A percentile compares a stretch with the other conserved stretches of the same genome.
Conservation (phyloP, 2,329 filamentous ascomycete genomes). For the Monilinia polystroma region DNA sequence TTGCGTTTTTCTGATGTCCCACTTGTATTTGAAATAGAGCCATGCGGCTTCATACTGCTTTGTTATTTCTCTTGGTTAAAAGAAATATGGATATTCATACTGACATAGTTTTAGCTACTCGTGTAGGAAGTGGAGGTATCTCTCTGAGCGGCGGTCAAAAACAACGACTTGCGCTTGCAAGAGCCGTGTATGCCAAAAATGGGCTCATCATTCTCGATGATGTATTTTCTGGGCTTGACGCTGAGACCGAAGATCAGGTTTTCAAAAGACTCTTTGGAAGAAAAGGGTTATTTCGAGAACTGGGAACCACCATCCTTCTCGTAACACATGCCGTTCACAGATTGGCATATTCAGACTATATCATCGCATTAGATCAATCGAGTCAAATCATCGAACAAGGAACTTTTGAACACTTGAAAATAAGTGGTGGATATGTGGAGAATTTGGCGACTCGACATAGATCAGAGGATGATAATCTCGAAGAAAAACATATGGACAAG, state of each 20-base stretch:
- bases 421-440: slow-evolving; percentile 33
- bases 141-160: slow-evolving; percentile 40
- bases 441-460: slow-evolving; percentile 26
- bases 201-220: slow-evolving; percentile 38
- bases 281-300: slow-evolving; percentile 30
- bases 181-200: slow-evolving; percentile 45
- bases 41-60: background rate
- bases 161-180: slow-evolving; percentile 56
- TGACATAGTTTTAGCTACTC: slow-evolving; percentile 28
- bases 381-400: slow-evolving; percentile 43
- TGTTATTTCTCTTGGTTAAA: background rate
- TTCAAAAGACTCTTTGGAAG: slow-evolving; percentile 31
- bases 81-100: background rate
- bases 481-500: background rate
- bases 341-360: slow-evolving; percentile 43
- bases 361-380: slow-evolving; percentile 42
- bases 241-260: slow-evolving; percentile 34
- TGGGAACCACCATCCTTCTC: slow-evolving; percentile 43
- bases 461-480: slow-evolving; percentile 5
- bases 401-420: slow-evolving; percentile 40
- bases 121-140: slow-evolving; percentile 39
- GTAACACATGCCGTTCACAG: slow-evolving; percentile 41
- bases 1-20: background rate
- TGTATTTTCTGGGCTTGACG: slow-evolving; percentile 38
- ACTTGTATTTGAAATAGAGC: background rate